Percentiles rank a stretch among this genome's conserved stretches.
Evolutionary conservation across 2,329 filamentous ascomycete species (phyloP).

Genomic region (Achaetomium macrosporum): DNA sequence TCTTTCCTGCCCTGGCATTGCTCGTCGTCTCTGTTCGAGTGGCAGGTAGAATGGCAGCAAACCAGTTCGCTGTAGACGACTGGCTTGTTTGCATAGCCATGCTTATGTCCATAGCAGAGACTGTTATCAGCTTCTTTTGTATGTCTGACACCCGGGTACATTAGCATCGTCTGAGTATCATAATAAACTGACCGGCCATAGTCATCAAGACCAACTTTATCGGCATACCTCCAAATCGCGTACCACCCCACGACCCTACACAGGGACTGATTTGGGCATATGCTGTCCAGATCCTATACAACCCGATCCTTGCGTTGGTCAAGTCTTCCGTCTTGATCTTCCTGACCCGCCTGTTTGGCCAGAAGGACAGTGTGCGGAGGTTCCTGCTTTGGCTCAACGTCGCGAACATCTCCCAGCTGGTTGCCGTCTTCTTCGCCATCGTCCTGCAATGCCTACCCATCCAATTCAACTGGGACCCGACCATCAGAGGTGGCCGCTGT

Average conservation of each 20-base stretch:
- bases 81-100: slow-evolving; percentile 30
- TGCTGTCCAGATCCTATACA: slow-evolving; percentile 32
- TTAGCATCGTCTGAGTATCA: neutral
- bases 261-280: slow-evolving; percentile 29
- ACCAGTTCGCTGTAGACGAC: slow-evolving; percentile 28
- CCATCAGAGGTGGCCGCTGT: slow-evolving; percentile 36
- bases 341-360: slow-evolving; percentile 29
- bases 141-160: slow-evolving; percentile 7
- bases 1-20: slow-evolving; percentile 28
- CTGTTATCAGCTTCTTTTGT: slow-evolving; percentile 29
- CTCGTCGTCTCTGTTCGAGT: slow-evolving; percentile 24
- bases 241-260: slow-evolving; percentile 25
- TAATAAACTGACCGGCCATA: slow-evolving; percentile 12
- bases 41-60: slow-evolving; percentile 24
- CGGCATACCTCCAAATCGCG: slow-evolving; percentile 22
- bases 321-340: slow-evolving; percentile 33
- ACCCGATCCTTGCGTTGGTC: slow-evolving; percentile 32
- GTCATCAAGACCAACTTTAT: slow-evolving; percentile 31
- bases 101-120: slow-evolving; percentile 28
- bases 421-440: slow-evolving; percentile 30
- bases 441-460: slow-evolving; percentile 38
- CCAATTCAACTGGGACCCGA: slow-evolving; percentile 39
- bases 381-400: slow-evolving; percentile 28
- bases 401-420: slow-evolving; percentile 29
- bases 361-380: slow-evolving; percentile 26